phyloP scores from a whole-genome alignment of 2,329 filamentous ascomycete species.

The Scedosporium boydii region DNA sequence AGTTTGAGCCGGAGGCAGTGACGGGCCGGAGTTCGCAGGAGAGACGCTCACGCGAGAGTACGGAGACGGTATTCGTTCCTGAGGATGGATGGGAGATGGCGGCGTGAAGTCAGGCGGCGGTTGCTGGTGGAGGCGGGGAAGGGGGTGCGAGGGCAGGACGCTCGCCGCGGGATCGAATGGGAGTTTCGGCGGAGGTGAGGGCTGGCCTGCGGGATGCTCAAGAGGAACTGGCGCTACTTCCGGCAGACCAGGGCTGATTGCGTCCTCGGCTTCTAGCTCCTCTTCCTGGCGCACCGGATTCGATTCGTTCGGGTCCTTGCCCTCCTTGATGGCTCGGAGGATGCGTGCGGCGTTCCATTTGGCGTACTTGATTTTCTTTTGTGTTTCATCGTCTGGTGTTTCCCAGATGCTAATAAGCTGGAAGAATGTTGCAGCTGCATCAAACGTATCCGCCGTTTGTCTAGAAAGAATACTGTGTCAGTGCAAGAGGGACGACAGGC shows the following conservation, averaged over 20 bases:
- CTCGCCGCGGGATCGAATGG: slow-evolving; percentile 10
- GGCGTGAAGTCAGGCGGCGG: slow-evolving; percentile 10
- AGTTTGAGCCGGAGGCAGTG: slow-evolving; percentile 12
- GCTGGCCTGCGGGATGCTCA: slow-evolving; percentile 12
- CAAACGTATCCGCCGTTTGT: slow-evolving; percentile 89
- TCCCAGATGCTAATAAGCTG: slow-evolving; percentile 83
- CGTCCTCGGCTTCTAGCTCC: slow-evolving; percentile 48
- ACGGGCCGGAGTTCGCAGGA: slow-evolving; percentile 9
- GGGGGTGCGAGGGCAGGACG: neutral
- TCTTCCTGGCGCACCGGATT: slow-evolving; percentile 58
- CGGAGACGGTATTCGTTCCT: slow-evolving; percentile 3
- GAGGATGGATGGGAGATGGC: slow-evolving; percentile 6
- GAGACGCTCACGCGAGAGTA: slow-evolving; percentile 7
- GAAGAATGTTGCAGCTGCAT: slow-evolving; percentile 86
- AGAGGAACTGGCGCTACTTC: slow-evolving; percentile 31
- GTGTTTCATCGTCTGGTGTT: slow-evolving; percentile 60
- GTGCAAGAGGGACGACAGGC: neutral
- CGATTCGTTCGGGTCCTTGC: slow-evolving; percentile 82
- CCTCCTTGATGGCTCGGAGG: slow-evolving; percentile 79
- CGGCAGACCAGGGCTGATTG: slow-evolving; percentile 42
- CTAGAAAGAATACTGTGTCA: slow-evolving; percentile 28
- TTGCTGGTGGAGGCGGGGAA: slow-evolving; percentile 4
- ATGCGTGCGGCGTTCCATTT: slow-evolving; percentile 95
- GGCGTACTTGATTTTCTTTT: slow-evolving; percentile 86
- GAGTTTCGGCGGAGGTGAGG: slow-evolving; percentile 14